phyloP scores from a whole-genome alignment of 2,329 filamentous ascomycete genomes.

The Neospermospora avenae region DNA sequence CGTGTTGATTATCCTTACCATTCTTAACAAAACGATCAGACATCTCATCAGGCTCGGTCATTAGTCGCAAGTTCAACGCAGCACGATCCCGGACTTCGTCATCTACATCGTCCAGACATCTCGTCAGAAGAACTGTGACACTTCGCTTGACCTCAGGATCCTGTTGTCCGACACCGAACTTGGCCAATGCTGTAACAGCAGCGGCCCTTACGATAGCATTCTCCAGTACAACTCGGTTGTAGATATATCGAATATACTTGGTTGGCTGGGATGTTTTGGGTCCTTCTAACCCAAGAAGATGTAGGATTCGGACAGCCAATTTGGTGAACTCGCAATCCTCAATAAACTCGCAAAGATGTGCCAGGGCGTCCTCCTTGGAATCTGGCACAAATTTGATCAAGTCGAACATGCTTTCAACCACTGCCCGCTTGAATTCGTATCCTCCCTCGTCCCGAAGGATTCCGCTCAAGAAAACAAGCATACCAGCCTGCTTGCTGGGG shows the following conservation, averaged over 20 bases:
- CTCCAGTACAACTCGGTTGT: constrained; percentile 95
- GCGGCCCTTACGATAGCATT: constrained; percentile 95
- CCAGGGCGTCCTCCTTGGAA: constrained; percentile 74
- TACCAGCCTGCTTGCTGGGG: constrained; percentile 94
- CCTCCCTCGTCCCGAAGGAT: constrained; percentile 95
- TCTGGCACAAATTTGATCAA: constrained; percentile 98
- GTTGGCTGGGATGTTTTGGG: constrained; percentile 94
- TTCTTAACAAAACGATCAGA: constrained; percentile 90
- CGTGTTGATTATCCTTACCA: constrained; percentile 48
- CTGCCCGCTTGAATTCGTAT: constrained; percentile 96
- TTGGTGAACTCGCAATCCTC: constrained; percentile 99
- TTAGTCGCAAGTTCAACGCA: constrained; percentile 85
- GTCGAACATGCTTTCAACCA: constrained; percentile 99
- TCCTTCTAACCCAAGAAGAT: constrained; percentile 90
- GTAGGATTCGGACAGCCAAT: constrained; percentile 89
- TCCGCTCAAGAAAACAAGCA: constrained; percentile 96
- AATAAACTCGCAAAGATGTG: constrained; percentile 97
- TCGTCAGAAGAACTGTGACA: constrained; percentile 84
- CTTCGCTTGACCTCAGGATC: constrained; percentile 96
- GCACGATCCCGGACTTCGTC: constrained; percentile 97
- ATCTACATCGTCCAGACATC: constrained; percentile 94
- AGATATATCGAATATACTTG: constrained; percentile 99
- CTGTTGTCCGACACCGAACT: constrained; percentile 95
- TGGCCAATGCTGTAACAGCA: constrained; percentile 91
- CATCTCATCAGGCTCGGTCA: constrained; percentile 79